A percentile compares a stretch with the other conserved stretches of the same genome.
phyloP scores from a whole-genome alignment of 768 basidiomycete species.

The Phaffia tasmanica region DNA sequence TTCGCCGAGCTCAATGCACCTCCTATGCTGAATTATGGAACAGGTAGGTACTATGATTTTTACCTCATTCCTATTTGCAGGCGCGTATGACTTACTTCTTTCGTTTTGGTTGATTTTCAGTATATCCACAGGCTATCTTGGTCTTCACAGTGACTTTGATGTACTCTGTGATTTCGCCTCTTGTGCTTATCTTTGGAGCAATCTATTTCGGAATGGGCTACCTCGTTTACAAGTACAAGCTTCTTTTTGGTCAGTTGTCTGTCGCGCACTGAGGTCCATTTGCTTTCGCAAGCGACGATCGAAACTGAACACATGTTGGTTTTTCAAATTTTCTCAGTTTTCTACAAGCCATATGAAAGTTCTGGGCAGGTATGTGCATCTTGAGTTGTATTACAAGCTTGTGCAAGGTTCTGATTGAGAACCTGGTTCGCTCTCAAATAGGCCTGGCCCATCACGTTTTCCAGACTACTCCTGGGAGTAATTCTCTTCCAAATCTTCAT shows the following conservation, averaged over 20 bases:
- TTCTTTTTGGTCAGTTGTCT: conserved; percentile 66
- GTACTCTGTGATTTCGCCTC: conserved; percentile 90
- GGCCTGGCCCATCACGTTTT: conserved; percentile 81
- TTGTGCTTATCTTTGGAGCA: conserved; percentile 89
- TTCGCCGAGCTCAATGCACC: conserved; percentile 94
- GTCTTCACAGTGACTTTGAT: conserved; percentile 90
- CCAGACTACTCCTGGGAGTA: conserved; percentile 81
- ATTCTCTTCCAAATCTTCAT: conserved; percentile 79
- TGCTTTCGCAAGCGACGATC: no score
- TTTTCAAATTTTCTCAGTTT: conserved; percentile 49
- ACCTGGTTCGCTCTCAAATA: conserved; percentile 47
- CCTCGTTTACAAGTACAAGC: conserved; percentile 95
- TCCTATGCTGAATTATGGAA: conserved; percentile 93
- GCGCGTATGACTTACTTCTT: neutral
- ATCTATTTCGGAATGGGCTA: conserved; percentile 94
- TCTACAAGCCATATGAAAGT: conserved; percentile 96
- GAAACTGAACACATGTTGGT: no score
- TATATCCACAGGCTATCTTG: conserved; percentile 92
- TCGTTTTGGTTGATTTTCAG: conserved; percentile 40
- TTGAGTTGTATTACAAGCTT: conserved; percentile 80
- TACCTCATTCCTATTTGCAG: neutral
- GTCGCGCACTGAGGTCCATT: neutral
- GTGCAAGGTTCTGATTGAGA: conserved; percentile 52
- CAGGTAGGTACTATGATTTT: neutral
- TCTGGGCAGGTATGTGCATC: conserved; percentile 98